phyloP scores from a whole-genome alignment of 176 grass and related monocot genomes.

The Raddia guianensis region DNA sequence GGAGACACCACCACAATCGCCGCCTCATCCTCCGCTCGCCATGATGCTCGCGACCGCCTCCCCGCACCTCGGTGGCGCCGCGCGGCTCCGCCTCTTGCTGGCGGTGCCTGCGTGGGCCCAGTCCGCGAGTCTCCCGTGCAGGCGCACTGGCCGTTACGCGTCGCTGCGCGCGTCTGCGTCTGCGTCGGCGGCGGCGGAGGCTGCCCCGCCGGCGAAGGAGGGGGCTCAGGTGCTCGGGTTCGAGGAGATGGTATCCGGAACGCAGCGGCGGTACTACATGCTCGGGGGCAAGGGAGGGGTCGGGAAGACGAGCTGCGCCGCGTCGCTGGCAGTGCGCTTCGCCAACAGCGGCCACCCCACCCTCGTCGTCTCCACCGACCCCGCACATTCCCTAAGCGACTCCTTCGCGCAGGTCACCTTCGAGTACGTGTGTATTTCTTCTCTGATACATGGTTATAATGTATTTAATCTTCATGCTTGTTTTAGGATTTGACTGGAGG shows the following conservation, averaged over 20 bases:
- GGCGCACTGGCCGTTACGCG: neutral
- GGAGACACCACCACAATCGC: neutral
- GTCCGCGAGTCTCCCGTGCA: neutral
- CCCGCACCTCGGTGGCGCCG: constrained; percentile 29
- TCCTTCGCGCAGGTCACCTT: constrained; percentile 66
- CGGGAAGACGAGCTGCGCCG: constrained; percentile 90
- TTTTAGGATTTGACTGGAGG: constrained; percentile 90
- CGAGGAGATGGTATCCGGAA: constrained; percentile 68
- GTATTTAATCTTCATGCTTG: neutral
- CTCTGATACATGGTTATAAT: neutral
- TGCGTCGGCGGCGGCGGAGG: constrained; percentile 30
- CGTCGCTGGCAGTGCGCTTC: constrained; percentile 84
- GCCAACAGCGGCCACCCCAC: constrained; percentile 89
- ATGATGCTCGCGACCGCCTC: constrained; percentile 48
- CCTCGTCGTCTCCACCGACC: constrained; percentile 84
- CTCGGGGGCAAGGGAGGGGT: constrained; percentile 89
- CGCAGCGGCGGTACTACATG: constrained; percentile 77
- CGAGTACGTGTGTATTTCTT: neutral
- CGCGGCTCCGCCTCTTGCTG: constrained; percentile 35
- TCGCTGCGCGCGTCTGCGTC: constrained; percentile 33
- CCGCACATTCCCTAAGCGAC: constrained; percentile 89
- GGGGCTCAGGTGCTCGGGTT: constrained; percentile 54
- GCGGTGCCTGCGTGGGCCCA: neutral
- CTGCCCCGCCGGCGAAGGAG: constrained; percentile 46
- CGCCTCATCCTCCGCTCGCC: constrained; percentile 30